Evolutionary conservation across 2,329 filamentous ascomycete genomes (phyloP).

Genomic region (Trichoderma sp.): DNA sequence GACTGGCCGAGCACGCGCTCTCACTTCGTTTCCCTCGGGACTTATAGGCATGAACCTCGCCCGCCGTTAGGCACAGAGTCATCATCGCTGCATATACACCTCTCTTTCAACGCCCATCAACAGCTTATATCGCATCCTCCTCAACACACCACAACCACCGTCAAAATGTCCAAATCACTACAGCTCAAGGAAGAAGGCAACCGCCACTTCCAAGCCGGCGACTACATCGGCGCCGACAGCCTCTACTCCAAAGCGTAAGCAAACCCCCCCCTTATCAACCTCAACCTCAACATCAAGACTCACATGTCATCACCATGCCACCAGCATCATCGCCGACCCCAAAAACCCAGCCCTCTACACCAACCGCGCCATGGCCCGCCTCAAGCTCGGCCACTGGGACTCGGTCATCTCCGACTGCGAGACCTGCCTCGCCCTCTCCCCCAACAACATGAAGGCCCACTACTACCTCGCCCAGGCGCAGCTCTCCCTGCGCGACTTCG

Average conservation of each 20-base stretch:
- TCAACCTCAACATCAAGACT: slow-evolving; percentile 4
- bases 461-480: slow-evolving; percentile 85
- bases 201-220: slow-evolving; percentile 63
- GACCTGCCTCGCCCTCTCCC: slow-evolving; percentile 69
- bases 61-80: too few relatives aligned
- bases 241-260: slow-evolving; percentile 72
- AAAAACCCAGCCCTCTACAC: slow-evolving; percentile 80
- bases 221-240: slow-evolving; percentile 67
- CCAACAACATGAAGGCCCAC: slow-evolving; percentile 73
- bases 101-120: background rate
- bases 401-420: slow-evolving; percentile 77
- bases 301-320: slow-evolving; percentile 19
- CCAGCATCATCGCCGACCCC: slow-evolving; percentile 75
- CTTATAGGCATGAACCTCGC: too few relatives aligned
- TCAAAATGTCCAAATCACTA: slow-evolving; percentile 42
- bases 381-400: slow-evolving; percentile 73
- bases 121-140: too few relatives aligned
- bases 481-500: slow-evolving; percentile 64
- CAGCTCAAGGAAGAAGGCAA: slow-evolving; percentile 63
- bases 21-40: too few relatives aligned
- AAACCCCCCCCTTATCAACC: background rate
- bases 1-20: too few relatives aligned
- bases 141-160: background rate
- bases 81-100: too few relatives aligned
- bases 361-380: slow-evolving; percentile 82